Conservation (phyloP, 1,284 basidiomycete species). For the Pseudomicrostroma phylloplanum region DNA sequence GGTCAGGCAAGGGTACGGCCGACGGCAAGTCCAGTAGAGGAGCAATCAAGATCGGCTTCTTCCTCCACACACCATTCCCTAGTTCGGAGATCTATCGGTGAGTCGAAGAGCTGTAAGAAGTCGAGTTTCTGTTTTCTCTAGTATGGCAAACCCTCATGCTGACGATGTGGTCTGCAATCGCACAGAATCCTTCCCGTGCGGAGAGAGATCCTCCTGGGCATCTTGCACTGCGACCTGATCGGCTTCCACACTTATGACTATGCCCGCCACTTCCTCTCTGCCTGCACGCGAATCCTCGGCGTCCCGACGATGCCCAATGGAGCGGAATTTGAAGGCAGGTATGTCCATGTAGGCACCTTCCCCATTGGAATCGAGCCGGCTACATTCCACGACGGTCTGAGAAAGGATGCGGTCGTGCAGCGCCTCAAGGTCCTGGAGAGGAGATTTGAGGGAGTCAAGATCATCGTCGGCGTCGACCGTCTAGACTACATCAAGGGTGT, state of each 20-base stretch:
- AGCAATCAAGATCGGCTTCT: constrained; percentile 72
- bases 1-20: constrained; percentile 28
- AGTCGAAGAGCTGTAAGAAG: constrained; percentile 51
- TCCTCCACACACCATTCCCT: constrained; percentile 97
- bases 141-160: not conserved
- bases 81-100: constrained; percentile 92
- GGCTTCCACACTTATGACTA: constrained; percentile 98
- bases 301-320: constrained; percentile 98
- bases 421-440: constrained; percentile 76
- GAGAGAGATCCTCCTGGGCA: constrained; percentile 87
- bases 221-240: constrained; percentile 82
- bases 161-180: constrained; percentile 1
- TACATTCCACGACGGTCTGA: constrained; percentile 79
- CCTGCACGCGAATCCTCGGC: constrained; percentile 90
- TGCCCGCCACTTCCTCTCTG: constrained; percentile 95
- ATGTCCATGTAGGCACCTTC: constrained; percentile 95
- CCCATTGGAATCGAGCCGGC: constrained; percentile 95
- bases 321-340: constrained; percentile 83
- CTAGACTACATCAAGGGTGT: constrained; percentile 99
- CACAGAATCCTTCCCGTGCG: constrained; percentile 73
- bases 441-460: constrained; percentile 87
- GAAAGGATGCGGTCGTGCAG: constrained; percentile 69
- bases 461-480: constrained; percentile 95
- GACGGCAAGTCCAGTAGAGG: constrained; percentile 38
- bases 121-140: no score